Conservation (phyloP, 305 asterid genomes). For the Solanum hybrid region DNA sequence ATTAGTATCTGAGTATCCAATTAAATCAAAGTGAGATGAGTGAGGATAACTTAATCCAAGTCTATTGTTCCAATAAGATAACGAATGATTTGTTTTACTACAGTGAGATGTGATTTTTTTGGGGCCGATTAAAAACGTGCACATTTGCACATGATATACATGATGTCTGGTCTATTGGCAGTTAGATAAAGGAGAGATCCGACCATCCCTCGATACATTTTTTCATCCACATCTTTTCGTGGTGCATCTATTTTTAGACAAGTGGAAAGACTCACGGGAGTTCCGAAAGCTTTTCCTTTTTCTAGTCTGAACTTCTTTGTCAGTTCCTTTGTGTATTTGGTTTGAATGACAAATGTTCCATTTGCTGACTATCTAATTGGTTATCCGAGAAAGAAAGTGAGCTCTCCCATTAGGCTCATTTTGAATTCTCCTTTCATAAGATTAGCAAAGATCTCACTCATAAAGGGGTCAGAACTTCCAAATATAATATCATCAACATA, state of each 20-base stretch:
- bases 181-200: background rate
- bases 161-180: background rate
- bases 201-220: background rate
- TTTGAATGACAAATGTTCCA: background rate
- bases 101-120: background rate
- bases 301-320: background rate
- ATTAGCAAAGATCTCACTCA: background rate
- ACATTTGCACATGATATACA: background rate
- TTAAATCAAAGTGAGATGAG: background rate
- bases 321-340: background rate
- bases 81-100: background rate
- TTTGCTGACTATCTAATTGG: background rate
- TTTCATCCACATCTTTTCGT: background rate
- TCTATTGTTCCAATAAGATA: no score
- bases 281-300: background rate
- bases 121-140: background rate
- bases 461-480: background rate
- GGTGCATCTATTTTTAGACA: background rate
- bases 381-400: background rate
- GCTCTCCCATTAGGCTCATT: background rate
- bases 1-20: background rate
- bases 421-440: background rate
- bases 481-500: background rate
- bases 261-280: background rate
- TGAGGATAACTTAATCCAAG: background rate